A percentile compares a stretch with the other conserved stretches of the same genome.
Conservation (phyloP, 2,329 filamentous ascomycete species). For the Beauveria scarabaeidicola region DNA sequence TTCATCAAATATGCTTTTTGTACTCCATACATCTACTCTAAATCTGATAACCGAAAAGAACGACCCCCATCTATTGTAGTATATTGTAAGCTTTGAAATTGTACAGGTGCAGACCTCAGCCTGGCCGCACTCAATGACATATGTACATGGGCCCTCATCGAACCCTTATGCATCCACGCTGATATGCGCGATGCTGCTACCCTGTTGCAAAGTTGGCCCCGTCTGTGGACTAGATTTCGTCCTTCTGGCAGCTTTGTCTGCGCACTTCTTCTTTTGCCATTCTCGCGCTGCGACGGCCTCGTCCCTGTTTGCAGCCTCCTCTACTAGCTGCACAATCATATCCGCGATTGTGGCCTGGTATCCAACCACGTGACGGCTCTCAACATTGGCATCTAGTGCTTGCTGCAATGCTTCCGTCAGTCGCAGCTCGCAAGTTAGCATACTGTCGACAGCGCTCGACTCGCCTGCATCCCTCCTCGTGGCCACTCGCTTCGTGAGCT, state of each 20-base stretch:
- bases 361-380: slow-evolving; percentile 15
- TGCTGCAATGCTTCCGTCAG: slow-evolving; percentile 17
- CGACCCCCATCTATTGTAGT: background rate
- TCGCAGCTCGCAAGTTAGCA: background rate
- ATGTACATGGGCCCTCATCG: background rate
- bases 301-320: background rate
- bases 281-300: background rate
- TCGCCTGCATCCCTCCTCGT: slow-evolving; percentile 10
- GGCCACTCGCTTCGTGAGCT: slow-evolving; percentile 19
- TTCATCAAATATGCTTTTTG: background rate
- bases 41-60: background rate
- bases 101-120: background rate
- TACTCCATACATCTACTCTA: background rate
- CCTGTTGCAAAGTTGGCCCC: background rate
- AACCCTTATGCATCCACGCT: background rate
- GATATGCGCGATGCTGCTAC: background rate
- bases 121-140: background rate
- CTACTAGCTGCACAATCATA: slow-evolving; percentile 15
- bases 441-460: background rate
- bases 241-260: background rate
- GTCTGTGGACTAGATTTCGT: background rate
- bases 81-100: background rate
- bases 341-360: slow-evolving; percentile 16
- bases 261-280: background rate
- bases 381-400: slow-evolving; percentile 19